Evolutionary conservation across 2,329 filamentous ascomycete genomes (phyloP).

Genomic region (Colletotrichum camelliae): DNA sequence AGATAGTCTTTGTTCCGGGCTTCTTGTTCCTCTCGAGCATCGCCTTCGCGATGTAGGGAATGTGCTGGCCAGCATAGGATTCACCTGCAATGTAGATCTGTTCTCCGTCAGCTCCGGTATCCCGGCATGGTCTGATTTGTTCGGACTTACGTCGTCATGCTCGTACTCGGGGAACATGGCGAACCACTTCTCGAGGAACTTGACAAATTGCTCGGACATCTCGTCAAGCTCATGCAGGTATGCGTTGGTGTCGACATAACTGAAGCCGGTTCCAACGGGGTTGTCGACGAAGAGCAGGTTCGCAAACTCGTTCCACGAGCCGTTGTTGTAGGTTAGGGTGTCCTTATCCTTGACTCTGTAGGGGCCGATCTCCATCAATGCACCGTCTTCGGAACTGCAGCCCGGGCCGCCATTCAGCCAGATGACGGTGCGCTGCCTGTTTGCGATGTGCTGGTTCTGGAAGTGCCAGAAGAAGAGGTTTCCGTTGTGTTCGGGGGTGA

Average conservation of each 20-base stretch:
- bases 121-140: neutral
- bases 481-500: conserved; percentile 83
- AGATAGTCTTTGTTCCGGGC: conserved; percentile 54
- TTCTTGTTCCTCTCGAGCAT: conserved; percentile 87
- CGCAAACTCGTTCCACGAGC: conserved; percentile 98
- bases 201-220: conserved; percentile 88
- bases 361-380: conserved; percentile 93
- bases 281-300: conserved; percentile 98
- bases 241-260: conserved; percentile 89
- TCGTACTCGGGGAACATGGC: conserved; percentile 89
- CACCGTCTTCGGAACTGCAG: conserved; percentile 96
- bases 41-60: conserved; percentile 92
- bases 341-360: conserved; percentile 82
- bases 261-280: conserved; percentile 94
- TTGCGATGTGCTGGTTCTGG: conserved; percentile 92
- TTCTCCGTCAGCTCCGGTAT: neutral
- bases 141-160: conserved; percentile 79
- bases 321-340: conserved; percentile 80
- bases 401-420: conserved; percentile 98
- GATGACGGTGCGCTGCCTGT: conserved; percentile 87
- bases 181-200: conserved; percentile 93
- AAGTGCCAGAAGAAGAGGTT: conserved; percentile 99
- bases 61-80: conserved; percentile 96
- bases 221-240: conserved; percentile 85
- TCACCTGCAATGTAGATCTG: conserved; percentile 95